Evolutionary conservation across 192 early-diverging fungal genomes (phyloP).

Genomic region (Backusella psychrophila): DNA sequence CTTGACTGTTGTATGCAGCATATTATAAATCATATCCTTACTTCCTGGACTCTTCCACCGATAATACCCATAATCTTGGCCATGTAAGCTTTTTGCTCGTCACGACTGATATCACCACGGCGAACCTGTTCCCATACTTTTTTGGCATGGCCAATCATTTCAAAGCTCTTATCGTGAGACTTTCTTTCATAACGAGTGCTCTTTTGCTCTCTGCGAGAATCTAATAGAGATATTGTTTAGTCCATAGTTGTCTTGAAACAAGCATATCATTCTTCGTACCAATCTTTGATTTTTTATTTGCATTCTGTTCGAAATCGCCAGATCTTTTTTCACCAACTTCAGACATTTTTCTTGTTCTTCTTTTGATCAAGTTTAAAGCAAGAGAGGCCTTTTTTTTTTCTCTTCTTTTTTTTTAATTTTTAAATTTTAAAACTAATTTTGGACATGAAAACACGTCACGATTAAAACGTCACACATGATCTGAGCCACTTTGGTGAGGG

Average conservation of each 20-base stretch:
- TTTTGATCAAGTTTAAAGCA: conserved; percentile 2
- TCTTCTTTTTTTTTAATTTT: background rate
- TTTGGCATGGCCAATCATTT: conserved; percentile 71
- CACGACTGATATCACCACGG: conserved; percentile 62
- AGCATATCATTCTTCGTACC: background rate
- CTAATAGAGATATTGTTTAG: conserved; percentile 12
- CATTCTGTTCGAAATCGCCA: background rate
- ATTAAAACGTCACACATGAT: background rate
- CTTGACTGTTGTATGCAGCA: background rate
- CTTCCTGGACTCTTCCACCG: conserved; percentile 76
- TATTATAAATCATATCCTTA: conserved; percentile 12
- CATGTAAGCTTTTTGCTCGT: conserved; percentile 67
- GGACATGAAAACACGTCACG: background rate
- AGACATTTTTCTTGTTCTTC: conserved; percentile 8
- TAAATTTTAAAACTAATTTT: background rate
- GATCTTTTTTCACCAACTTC: conserved; percentile 15
- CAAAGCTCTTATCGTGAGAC: conserved; percentile 60
- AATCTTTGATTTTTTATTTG: conserved; percentile 17
- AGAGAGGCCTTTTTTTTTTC: background rate
- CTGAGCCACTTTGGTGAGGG: background rate
- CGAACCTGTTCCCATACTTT: conserved; percentile 86
- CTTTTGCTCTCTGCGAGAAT: conserved; percentile 57
- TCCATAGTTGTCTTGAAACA: background rate
- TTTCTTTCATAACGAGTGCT: conserved; percentile 57
- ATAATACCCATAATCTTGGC: conserved; percentile 79